Evolutionary conservation across 306 rosid genomes (phyloP).

Genomic region (Fragaria ananassa): DNA sequence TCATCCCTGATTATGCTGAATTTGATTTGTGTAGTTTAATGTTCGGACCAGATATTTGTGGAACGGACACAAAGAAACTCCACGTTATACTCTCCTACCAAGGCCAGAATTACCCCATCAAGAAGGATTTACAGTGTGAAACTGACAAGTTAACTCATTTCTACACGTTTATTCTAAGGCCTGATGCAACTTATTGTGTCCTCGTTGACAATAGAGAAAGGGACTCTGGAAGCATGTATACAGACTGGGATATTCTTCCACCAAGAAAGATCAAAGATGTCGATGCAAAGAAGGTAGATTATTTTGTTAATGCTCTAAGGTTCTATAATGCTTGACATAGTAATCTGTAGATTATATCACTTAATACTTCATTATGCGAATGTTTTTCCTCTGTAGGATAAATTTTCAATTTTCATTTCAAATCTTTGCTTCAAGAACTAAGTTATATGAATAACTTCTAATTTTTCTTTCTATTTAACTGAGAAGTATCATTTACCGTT

Average conservation of each 20-base stretch:
- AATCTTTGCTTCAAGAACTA: neutral
- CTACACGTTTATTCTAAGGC: constrained; percentile 88
- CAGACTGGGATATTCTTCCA: constrained; percentile 98
- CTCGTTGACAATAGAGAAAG: constrained; percentile 85
- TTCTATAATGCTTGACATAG: constrained; percentile 20
- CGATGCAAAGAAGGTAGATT: constrained; percentile 60
- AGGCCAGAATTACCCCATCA: constrained; percentile 93
- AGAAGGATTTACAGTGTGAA: constrained; percentile 93
- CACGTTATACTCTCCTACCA: constrained; percentile 85
- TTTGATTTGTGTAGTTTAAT: constrained; percentile 55
- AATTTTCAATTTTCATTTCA: neutral
- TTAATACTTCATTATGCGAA: constrained; percentile 14
- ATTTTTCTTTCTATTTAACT: neutral
- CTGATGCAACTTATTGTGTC: constrained; percentile 84
- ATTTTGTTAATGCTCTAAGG: constrained; percentile 54
- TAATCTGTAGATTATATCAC: neutral
- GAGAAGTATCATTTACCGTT: constrained; percentile 24
- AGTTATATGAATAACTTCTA: neutral
- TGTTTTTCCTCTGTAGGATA: constrained; percentile 13
- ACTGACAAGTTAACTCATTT: constrained; percentile 94
- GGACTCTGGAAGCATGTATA: constrained; percentile 92
- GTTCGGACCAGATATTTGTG: constrained; percentile 99
- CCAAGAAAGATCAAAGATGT: constrained; percentile 87
- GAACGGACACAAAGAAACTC: constrained; percentile 90
- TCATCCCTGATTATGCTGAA: constrained; percentile 4